Conservation (phyloP, 1,284 basidiomycete genomes). For the Cutaneotrichosporon arboriforme region DNA sequence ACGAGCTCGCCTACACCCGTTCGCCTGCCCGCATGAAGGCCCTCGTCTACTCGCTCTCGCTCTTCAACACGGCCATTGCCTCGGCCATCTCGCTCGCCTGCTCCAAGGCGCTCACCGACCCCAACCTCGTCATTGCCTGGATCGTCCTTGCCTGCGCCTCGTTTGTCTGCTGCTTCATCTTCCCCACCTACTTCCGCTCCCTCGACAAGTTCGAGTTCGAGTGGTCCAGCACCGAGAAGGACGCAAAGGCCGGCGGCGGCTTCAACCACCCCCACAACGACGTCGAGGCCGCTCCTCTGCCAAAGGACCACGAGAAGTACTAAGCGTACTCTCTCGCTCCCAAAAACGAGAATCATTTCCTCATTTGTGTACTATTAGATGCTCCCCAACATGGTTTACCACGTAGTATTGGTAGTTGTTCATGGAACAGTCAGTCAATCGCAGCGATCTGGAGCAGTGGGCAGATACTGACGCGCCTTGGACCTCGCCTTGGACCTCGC, state of each 20-base stretch:
- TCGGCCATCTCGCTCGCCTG: constrained; percentile 46
- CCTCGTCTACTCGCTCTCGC: constrained; percentile 45
- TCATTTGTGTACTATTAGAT: too few species aligned
- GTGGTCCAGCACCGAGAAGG: constrained; percentile 8
- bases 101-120: constrained; percentile 43
- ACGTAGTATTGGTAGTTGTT: too few species aligned
- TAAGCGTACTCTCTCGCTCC: background rate
- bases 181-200: constrained; percentile 21
- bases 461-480: too few species aligned
- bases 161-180: constrained; percentile 28
- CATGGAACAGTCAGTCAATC: too few species aligned
- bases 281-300: background rate
- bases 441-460: too few species aligned
- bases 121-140: constrained; percentile 50
- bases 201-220: constrained; percentile 35
- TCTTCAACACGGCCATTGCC: constrained; percentile 51
- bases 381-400: too few species aligned
- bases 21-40: constrained; percentile 49
- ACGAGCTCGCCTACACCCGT: constrained; percentile 52
- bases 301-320: background rate
- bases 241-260: background rate
- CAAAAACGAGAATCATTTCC: too few species aligned
- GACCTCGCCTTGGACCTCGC: too few species aligned
- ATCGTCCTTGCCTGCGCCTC: constrained; percentile 44
- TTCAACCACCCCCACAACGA: background rate